Evolutionary conservation across 225 moss, liverwort and hornwort species (phyloP), one percentile per base, ranked within the genome.

Genomic region (Lunularia cruciata): DNA sequence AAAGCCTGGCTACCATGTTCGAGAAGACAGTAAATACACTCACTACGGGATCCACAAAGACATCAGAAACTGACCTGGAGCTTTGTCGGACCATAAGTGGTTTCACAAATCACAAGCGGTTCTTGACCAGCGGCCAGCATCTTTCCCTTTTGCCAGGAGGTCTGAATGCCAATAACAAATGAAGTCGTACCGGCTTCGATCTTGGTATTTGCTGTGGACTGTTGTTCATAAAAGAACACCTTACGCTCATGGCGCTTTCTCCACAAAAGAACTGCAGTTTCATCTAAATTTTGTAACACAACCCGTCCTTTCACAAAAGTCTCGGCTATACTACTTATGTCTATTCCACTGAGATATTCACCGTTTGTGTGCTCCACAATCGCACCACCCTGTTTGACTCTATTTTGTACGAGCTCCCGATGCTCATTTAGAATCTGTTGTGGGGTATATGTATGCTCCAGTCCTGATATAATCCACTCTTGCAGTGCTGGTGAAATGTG

Each of bases 121-220:
- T 73, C 65, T 31, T 65, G 65, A 56, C 73, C 73, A 23, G 62
- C 42, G 14, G 27, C n/a, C 20, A 73, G 46, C 73, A 73, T 8
- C 43, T 65, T 65, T 47, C 63, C 54, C 51, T 73, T 73, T 39
- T 73, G 73, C 73, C 73, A 73, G 16, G 53, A 38, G 16, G 73
- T 65, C 43, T 73, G 73, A 32, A 73, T 66, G 15, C 73, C 73
- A 43, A 73, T 57, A 3, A 65, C 25, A 56, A 73, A 56, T 2
- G 73, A 53, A 20, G 56, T 8, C 28, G 33, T 27, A 57, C 26
- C 39, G 27, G n/a, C 47, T 7, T 61, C 43, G 22, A 52, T 52
- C 12, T 27, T 54, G 4, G 42, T n/a, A 43, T 31, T 38, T 8
- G 30, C 11, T 15, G 65, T 34, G 12, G 35, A 30, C 20, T 54